phyloP scores from a whole-genome alignment of 2,329 filamentous ascomycete genomes.

The Geoglossum cookeanum region DNA sequence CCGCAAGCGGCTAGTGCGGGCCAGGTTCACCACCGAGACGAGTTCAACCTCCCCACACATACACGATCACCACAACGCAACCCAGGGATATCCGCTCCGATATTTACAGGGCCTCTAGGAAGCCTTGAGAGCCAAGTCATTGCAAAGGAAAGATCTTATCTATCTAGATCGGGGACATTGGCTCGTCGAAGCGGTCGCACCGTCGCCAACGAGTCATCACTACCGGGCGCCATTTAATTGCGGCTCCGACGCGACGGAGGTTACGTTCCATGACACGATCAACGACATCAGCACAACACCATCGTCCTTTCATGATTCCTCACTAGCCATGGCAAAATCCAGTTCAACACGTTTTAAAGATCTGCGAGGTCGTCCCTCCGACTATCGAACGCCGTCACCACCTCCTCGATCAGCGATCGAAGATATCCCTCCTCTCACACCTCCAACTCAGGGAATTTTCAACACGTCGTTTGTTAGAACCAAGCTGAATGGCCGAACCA shows the following conservation, averaged over 20 bases:
- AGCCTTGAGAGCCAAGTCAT: background rate
- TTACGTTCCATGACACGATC: background rate
- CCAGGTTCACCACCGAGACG: background rate
- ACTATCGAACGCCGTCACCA: slow-evolving; percentile 4
- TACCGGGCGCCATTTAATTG: background rate
- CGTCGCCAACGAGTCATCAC: background rate
- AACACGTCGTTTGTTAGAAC: background rate
- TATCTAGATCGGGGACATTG: background rate
- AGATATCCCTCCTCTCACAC: background rate
- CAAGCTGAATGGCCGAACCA: background rate
- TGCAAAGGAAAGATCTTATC: background rate
- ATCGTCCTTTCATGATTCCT: background rate
- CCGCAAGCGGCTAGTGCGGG: background rate
- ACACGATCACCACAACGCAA: background rate
- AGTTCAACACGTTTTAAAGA: background rate
- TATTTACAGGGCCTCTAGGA: background rate
- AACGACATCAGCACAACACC: background rate
- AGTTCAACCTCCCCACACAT: background rate
- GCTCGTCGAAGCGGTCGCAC: background rate
- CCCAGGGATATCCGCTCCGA: background rate
- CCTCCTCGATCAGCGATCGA: slow-evolving; percentile 3
- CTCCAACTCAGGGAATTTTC: background rate
- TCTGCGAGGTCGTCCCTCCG: background rate
- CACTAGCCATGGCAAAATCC: background rate
- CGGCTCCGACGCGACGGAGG: slow-evolving; percentile 1